Evolutionary conservation across 768 basidiomycete genomes (phyloP).

Genomic region (Hypholoma sublateritium): DNA sequence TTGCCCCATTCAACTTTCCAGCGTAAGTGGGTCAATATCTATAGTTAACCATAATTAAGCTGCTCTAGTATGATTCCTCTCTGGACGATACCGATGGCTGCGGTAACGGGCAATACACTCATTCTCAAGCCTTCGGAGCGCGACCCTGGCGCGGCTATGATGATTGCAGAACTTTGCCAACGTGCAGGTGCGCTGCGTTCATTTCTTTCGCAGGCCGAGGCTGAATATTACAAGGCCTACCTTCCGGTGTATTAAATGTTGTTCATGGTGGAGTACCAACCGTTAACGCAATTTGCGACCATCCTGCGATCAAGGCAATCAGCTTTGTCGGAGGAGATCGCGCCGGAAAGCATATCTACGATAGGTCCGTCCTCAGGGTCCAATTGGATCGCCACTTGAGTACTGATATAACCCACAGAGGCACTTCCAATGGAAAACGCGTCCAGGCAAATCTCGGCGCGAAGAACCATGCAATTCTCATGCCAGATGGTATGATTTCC

Average conservation of each 20-base stretch:
- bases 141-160: constrained; percentile 96
- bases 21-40: constrained; percentile 50
- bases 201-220: background rate
- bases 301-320: constrained; percentile 89
- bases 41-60: constrained; percentile 1
- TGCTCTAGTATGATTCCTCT: constrained; percentile 85
- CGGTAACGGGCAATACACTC: constrained; percentile 90
- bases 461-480: constrained; percentile 92
- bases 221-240: constrained; percentile 50
- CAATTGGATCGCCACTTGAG: background rate
- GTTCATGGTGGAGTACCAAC: constrained; percentile 89
- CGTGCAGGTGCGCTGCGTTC: constrained; percentile 56
- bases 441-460: constrained; percentile 89
- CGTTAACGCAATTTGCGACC: constrained; percentile 93
- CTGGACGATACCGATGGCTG: constrained; percentile 92
- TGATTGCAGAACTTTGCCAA: constrained; percentile 93
- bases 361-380: constrained; percentile 46
- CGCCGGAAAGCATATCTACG: constrained; percentile 93
- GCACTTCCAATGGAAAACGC: constrained; percentile 83
- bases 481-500: constrained; percentile 78
- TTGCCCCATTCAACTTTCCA: constrained; percentile 89
- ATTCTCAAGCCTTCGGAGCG: constrained; percentile 96
- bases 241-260: constrained; percentile 87
- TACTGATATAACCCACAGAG: constrained; percentile 42
- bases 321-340: constrained; percentile 95